phyloP scores from a whole-genome alignment of 257 asterid genomes.

The Fraxinus quadrangulata region DNA sequence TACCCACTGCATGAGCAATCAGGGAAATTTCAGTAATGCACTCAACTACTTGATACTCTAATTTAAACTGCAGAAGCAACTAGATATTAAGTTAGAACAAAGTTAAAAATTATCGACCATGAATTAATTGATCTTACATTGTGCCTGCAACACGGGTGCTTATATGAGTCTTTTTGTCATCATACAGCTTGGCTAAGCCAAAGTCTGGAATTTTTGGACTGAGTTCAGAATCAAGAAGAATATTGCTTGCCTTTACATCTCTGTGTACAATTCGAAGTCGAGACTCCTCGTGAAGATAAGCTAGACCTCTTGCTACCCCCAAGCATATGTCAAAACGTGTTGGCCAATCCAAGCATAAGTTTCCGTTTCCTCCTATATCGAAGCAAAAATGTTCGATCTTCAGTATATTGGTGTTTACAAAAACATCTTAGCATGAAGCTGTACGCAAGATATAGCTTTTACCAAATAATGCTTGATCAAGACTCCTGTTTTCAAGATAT shows the following conservation, averaged over 20 bases:
- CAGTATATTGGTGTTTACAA: neutral
- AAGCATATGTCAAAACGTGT: conserved; percentile 64
- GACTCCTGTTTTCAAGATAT: conserved; percentile 76
- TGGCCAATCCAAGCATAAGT: conserved; percentile 64
- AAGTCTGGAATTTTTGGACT: conserved; percentile 70
- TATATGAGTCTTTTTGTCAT: conserved; percentile 73
- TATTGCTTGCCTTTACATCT: conserved; percentile 78
- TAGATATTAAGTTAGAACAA: too few relatives aligned
- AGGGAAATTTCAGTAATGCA: neutral
- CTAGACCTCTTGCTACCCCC: conserved; percentile 76
- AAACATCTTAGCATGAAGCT: neutral
- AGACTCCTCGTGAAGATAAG: conserved; percentile 78
- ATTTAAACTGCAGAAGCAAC: too few relatives aligned
- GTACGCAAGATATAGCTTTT: neutral
- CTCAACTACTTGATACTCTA: neutral
- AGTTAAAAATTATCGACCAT: neutral
- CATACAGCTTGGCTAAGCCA: conserved; percentile 71
- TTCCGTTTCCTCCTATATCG: conserved; percentile 38
- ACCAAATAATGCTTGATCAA: conserved; percentile 71
- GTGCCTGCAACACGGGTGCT: conserved; percentile 92
- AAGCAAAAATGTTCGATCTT: neutral
- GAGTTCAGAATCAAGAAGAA: conserved; percentile 61
- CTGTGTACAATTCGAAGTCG: conserved; percentile 64
- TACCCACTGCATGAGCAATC: conserved; percentile 49
- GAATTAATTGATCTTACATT: conserved; percentile 44